Evolutionary conservation across 2,329 filamentous ascomycete genomes (phyloP), one percentile per base, ranked within the genome.

Genomic region (Bipolaris victoriae): DNA sequence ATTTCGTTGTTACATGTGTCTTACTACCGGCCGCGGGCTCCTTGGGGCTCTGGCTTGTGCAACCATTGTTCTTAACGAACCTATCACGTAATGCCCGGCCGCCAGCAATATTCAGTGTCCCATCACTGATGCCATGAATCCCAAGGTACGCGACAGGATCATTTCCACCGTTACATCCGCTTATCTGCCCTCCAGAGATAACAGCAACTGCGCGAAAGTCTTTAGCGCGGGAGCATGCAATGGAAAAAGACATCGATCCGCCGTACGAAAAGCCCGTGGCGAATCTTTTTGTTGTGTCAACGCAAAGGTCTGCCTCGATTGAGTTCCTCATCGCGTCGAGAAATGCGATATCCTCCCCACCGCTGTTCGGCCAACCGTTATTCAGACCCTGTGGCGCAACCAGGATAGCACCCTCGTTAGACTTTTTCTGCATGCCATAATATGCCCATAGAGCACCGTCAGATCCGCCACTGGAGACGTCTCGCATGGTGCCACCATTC

Each of bases 221-320:
- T 29, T 68, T 64, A 6, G 78, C 71, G 10, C 77, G 74, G 1
- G 78, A 72, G 58, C 79, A 81, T 7, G 79, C 78, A 16, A 80
- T 65, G 0, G 76, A 70, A 61, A 72, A 78, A 1, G 71, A 74
- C 76, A 81, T 80, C 29, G 74, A 72, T 41, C 74, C 78, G 33
- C 79, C 78, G 60, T 79, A 80, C 58, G 76, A 78, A 68, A 78
- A 81, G 10, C 78, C 79, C 1, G 77, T 80, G 35, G 77, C 68
- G 62, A 80, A 82, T 56, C 76, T 70, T 54, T 76, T 72, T 49
- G 65, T 66, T 49, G 76, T 67, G 55, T 82, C 73, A 29, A 81
- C 65, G 60, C 80, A 82, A 46, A 81, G 75, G 36, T 76, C 70
- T 5, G 62, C 57, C 61, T 79, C 73, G 37, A 80, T 68, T 6